Percentiles rank a stretch among this genome's conserved stretches.
These are phyloP conservation scores for Trichoderma oligosporum DNA, from an alignment of 2,329 filamentous ascomycete genomes.

Conservation along the genomic window DNA sequence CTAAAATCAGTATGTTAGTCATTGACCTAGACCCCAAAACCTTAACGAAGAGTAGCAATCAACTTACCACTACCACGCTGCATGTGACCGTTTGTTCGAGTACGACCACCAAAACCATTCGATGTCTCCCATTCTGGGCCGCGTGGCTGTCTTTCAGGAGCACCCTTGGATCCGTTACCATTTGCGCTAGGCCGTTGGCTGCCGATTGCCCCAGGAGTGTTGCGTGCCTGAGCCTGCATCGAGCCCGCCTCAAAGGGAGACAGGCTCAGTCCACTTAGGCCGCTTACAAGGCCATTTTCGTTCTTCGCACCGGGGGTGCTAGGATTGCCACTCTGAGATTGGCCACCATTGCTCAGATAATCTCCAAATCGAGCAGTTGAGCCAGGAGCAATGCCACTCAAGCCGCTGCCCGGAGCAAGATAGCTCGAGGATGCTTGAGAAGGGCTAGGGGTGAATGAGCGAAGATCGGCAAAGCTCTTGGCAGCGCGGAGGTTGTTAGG, in stretches of 20 bases:
- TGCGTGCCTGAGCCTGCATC: conserved; percentile 38
- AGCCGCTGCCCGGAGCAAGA: conserved; percentile 37
- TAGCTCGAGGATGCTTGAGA: conserved; percentile 83
- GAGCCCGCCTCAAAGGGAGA: conserved; percentile 48
- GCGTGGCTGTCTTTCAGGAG: conserved; percentile 60
- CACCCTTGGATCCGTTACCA: conserved; percentile 41
- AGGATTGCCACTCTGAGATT: conserved; percentile 32
- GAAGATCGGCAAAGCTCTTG: conserved; percentile 93
- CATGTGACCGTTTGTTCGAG: conserved; percentile 57
- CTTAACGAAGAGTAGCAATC: not conserved
- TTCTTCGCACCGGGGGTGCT: conserved; percentile 39
- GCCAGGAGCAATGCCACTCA: conserved; percentile 52
- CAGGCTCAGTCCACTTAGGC: conserved; percentile 49
- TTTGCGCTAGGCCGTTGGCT: conserved; percentile 58
- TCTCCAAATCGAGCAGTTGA: conserved; percentile 44
- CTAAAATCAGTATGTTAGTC: conserved; percentile 28
- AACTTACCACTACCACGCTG: conserved; percentile 58
- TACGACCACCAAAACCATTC: conserved; percentile 51
- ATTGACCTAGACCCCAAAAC: not conserved
- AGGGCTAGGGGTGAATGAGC: conserved; percentile 91
- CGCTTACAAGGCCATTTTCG: conserved; percentile 42
- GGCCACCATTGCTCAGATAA: conserved; percentile 40
- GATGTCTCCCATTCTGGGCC: conserved; percentile 59
- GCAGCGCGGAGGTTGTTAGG: conserved; percentile 83
- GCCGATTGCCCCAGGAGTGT: conserved; percentile 59